Percentiles rank a stretch among this genome's conserved stretches.
Evolutionary conservation across 1,139 yeast species (phyloP).

Genomic region (Wickerhamomyces sp.): DNA sequence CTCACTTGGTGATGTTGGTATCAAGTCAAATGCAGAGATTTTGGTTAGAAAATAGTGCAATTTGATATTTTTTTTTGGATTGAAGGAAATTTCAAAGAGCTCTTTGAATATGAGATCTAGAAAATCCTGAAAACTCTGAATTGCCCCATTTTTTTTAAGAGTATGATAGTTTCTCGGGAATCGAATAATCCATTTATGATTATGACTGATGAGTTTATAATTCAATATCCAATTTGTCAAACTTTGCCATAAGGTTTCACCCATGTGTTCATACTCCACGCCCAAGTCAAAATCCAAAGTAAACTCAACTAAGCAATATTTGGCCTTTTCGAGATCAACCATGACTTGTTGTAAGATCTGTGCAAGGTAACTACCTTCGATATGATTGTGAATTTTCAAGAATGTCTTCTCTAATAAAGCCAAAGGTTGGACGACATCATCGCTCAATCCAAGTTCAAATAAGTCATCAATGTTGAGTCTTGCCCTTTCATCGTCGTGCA

Average conservation of each 20-base stretch:
- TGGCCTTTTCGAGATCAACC: slow-evolving; percentile 45
- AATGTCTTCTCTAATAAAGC: slow-evolving; percentile 92
- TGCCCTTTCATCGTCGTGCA: slow-evolving; percentile 2
- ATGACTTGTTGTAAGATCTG: slow-evolving; percentile 90
- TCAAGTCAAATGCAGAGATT: slow-evolving; percentile 17
- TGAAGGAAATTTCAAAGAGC: slow-evolving; percentile 19
- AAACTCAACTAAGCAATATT: slow-evolving; percentile 22
- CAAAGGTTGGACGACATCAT: too few species aligned
- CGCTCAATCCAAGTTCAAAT: slow-evolving; percentile 24
- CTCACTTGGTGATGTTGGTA: slow-evolving; percentile 12
- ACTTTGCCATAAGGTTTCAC: slow-evolving; percentile 14
- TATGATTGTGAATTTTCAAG: slow-evolving; percentile 86
- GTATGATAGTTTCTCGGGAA: slow-evolving; percentile 20
- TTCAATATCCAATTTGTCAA: slow-evolving; percentile 20
- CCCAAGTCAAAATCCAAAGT: slow-evolving; percentile 18
- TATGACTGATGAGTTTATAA: slow-evolving; percentile 21
- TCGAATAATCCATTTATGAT: slow-evolving; percentile 22
- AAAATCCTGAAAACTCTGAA: slow-evolving; percentile 15
- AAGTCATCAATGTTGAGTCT: slow-evolving; percentile 24
- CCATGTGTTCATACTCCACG: slow-evolving; percentile 2
- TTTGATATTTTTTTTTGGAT: slow-evolving; percentile 17
- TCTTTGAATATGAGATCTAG: slow-evolving; percentile 18
- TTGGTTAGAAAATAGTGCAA: slow-evolving; percentile 21
- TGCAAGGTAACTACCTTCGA: slow-evolving; percentile 85
- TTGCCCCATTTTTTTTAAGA: slow-evolving; percentile 7